Conservation (phyloP, 345 rosid genomes). For the Populus ilicifolia region DNA sequence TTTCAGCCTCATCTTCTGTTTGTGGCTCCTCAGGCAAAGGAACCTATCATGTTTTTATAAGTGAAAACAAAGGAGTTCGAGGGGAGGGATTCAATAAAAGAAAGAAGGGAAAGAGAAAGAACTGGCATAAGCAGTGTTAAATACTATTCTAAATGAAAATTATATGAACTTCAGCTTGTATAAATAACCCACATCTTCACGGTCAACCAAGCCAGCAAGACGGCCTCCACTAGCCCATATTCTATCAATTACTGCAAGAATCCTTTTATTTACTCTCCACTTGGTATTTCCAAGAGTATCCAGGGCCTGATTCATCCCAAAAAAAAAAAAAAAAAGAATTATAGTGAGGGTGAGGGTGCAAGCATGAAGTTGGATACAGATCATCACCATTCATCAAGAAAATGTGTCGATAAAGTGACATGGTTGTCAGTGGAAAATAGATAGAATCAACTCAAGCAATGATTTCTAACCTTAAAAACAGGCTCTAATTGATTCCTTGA, state of each 20-base stretch:
- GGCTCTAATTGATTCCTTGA: slow-evolving; percentile 55
- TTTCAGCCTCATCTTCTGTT: slow-evolving; percentile 61
- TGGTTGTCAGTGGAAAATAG: background rate
- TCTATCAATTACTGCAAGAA: slow-evolving; percentile 80
- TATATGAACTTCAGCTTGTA: slow-evolving; percentile 2
- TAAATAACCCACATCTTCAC: slow-evolving; percentile 71
- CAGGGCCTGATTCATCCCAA: slow-evolving; percentile 61
- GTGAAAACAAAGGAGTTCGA: background rate
- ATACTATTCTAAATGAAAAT: background rate
- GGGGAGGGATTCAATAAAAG: background rate
- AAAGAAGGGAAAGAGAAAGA: background rate
- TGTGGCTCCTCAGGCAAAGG: slow-evolving; percentile 68
- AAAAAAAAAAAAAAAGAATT: slow-evolving; percentile 11
- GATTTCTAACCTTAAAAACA: slow-evolving; percentile 70
- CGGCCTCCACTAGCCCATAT: slow-evolving; percentile 90
- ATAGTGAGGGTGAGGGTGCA: background rate
- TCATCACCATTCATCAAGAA: background rate
- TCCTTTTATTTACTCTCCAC: slow-evolving; percentile 84
- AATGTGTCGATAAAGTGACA: background rate
- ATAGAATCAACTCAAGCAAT: background rate
- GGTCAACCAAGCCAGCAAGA: slow-evolving; percentile 75
- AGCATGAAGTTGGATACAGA: background rate
- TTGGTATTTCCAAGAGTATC: slow-evolving; percentile 92
- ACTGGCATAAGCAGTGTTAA: background rate
- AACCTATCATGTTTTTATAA: slow-evolving; percentile 39